Percentiles rank a stretch among this genome's conserved stretches.
Evolutionary conservation across 139 green algal genomes (phyloP).

Genomic region (Chlamydomonas applanata): DNA sequence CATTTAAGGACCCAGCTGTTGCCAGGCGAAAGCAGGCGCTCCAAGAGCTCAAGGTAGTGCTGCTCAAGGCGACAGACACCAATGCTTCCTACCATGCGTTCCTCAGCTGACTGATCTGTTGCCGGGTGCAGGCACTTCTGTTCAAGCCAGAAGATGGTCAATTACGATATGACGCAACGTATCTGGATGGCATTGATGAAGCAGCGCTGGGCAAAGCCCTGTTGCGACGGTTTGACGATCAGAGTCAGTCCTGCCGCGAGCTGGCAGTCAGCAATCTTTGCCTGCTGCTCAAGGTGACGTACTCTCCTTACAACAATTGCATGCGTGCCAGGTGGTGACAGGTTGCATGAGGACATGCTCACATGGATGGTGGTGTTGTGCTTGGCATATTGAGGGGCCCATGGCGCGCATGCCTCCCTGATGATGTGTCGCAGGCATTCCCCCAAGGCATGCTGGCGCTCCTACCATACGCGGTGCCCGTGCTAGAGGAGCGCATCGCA

Average conservation of each 20-base stretch:
- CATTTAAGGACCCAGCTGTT: background rate
- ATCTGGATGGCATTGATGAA: no score
- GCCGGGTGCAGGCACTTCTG: no score
- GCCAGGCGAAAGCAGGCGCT: background rate
- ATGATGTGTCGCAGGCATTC: slow-evolving; percentile 8
- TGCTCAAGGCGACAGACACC: no score
- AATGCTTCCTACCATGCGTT: no score
- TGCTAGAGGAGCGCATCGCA: slow-evolving; percentile 48
- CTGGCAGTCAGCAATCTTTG: slow-evolving; percentile 25
- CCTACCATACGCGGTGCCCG: slow-evolving; percentile 54
- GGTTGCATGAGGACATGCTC: background rate
- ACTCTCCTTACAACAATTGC: background rate
- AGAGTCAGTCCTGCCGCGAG: slow-evolving; percentile 33
- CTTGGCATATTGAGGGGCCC: background rate
- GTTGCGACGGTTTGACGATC: slow-evolving; percentile 51
- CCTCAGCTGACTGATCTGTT: no score
- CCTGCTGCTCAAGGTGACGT: background rate
- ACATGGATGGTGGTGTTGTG: background rate
- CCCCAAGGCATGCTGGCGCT: slow-evolving; percentile 38
- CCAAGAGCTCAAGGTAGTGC: background rate
- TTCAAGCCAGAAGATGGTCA: no score
- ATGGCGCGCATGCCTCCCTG: background rate
- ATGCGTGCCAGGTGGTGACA: background rate
- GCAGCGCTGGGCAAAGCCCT: slow-evolving; percentile 41
- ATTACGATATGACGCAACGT: no score